phyloP scores from a whole-genome alignment of 495 filamentous ascomycete genomes.

The Hypoxylon intermedium region DNA sequence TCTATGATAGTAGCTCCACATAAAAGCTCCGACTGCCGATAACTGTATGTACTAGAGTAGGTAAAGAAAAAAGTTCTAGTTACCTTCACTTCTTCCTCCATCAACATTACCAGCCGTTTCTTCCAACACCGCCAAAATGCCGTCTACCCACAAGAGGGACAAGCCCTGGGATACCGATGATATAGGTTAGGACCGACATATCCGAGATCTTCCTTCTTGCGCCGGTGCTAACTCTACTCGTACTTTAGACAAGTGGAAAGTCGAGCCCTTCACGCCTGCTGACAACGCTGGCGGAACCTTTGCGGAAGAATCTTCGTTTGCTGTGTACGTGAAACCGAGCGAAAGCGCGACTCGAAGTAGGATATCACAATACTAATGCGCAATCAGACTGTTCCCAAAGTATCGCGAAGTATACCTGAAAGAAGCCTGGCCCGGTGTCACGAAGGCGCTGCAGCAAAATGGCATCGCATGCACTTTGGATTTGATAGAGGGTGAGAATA shows the following conservation, averaged over 20 bases:
- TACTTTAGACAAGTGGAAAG: slow-evolving; percentile 87
- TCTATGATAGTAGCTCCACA: slow-evolving; percentile 1
- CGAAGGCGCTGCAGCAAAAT: slow-evolving; percentile 78
- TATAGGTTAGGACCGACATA: slow-evolving; percentile 50
- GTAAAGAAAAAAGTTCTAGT: slow-evolving; percentile 36
- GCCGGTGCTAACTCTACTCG: neutral
- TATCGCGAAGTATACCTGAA: slow-evolving; percentile 85
- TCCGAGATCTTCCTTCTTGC: neutral
- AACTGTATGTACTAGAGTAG: neutral
- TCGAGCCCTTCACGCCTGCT: slow-evolving; percentile 81
- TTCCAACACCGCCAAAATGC: slow-evolving; percentile 64
- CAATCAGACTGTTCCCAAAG: slow-evolving; percentile 77
- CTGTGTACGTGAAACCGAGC: slow-evolving; percentile 24
- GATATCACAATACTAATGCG: neutral
- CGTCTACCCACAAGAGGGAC: slow-evolving; percentile 89
- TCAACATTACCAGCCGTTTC: neutral
- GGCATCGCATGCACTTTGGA: slow-evolving; percentile 89
- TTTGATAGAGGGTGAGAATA: slow-evolving; percentile 76
- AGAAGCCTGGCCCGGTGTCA: slow-evolving; percentile 86
- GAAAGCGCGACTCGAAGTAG: neutral
- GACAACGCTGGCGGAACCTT: slow-evolving; percentile 89
- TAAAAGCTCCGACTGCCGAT: slow-evolving; percentile 26
- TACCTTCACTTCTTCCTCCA: neutral
- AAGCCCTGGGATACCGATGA: slow-evolving; percentile 99
- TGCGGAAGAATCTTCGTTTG: slow-evolving; percentile 78